Percentiles rank a stretch among this genome's conserved stretches.
Evolutionary conservation across 1,284 basidiomycete genomes (phyloP).

Genomic region (Thecaphora thlaspeos): DNA sequence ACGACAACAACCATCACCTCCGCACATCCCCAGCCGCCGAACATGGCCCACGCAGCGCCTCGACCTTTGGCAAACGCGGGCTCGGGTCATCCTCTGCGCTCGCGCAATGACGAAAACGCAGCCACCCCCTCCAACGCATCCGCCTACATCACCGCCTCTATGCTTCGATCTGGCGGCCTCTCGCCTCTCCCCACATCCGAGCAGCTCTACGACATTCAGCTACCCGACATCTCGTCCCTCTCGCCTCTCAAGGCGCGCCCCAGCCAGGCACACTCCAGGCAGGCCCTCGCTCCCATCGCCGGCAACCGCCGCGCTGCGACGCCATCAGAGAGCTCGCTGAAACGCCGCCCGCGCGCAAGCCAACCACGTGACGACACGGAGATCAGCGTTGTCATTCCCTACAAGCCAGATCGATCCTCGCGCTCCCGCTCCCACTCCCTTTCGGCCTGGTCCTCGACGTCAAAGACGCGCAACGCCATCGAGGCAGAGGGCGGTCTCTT

Average conservation of each 20-base stretch:
- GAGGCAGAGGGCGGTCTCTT: conserved; percentile 1
- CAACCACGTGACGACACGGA: background rate
- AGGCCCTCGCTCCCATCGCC: background rate
- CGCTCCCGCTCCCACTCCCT: background rate
- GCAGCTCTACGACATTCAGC: background rate
- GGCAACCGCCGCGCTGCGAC: conserved; percentile 11
- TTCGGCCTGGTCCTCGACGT: background rate
- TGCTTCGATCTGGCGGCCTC: background rate
- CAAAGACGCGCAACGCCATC: background rate
- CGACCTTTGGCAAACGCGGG: too few relatives aligned
- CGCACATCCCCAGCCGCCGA: too few relatives aligned
- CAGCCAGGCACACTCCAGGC: background rate
- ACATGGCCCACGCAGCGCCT: too few relatives aligned
- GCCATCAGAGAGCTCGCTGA: too few relatives aligned
- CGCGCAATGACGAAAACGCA: background rate
- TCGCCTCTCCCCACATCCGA: background rate
- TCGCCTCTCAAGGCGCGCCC: background rate
- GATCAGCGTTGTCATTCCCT: background rate
- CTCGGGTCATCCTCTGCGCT: too few relatives aligned
- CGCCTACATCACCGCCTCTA: background rate
- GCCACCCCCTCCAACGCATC: background rate
- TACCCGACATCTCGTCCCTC: background rate
- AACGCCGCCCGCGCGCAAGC: too few relatives aligned
- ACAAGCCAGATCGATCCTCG: background rate
- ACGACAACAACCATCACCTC: too few relatives aligned